Evolutionary conservation across 139 green algal genomes (phyloP), one percentile per base, ranked within the genome.

Genomic region (Deuterostichococcus epilithicus): DNA sequence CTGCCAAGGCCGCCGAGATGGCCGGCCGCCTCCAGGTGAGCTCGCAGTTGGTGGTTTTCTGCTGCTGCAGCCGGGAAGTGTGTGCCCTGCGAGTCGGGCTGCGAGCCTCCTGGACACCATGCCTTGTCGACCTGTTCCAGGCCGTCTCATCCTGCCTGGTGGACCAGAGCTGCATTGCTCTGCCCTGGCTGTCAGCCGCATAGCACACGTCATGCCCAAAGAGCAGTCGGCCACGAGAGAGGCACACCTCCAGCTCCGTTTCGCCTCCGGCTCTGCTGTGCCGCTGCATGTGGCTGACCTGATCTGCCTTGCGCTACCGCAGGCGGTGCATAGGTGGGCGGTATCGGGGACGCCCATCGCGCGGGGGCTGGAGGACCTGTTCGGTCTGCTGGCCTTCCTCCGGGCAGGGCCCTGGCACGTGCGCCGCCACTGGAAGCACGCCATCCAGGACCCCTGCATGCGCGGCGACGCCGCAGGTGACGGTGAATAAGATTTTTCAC

Each of bases 281-380:
- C 20, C 28, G 58, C 2, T 28, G 26, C 32, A n/a, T 72, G 26
- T 72, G 32, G 67, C n/a, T 18, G 22, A 36, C 26, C 63, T 70
- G 63, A 42, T 33, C 44, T 30, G 5, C n/a, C 39, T 72, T 30
- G 67, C 32, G 67, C 10, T 28, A 8, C 67, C 5, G 25, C 38
- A 63, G 70, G 35, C 42, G 39, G 33, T 63, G 38, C 63, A 66
- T 38, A 26, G 86, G 63, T 89, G 86, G 86, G 84, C 83, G 45
- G 85, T 97, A 2, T 94, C 87, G 0, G 94, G 94, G 72, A 98
- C 94, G 0, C 94, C 94, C 33, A 84, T 98, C 52, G 89, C 85
- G 63, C 72, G 82, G 0, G 92, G 92, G 13, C 70, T 97, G 71
- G 90, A 96, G 39, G 94, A 98, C 81, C 73, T 98, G 28, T 90